Base-by-base conservation (phyloP, 345 rosid genomes). In the Microthlaspi erraticum region DNA sequence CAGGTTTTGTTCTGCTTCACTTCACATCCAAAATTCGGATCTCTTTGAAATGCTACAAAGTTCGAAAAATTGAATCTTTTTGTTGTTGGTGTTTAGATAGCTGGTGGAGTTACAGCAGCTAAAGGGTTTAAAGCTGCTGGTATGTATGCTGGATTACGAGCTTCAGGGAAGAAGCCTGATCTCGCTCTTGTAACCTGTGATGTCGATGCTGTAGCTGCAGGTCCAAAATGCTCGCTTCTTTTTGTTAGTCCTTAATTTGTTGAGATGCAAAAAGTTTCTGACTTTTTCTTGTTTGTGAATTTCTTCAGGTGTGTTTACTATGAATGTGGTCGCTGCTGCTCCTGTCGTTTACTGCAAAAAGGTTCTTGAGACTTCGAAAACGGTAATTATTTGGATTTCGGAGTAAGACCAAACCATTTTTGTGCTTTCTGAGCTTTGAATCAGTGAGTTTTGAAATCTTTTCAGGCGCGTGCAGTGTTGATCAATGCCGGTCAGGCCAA, bases 401-500 rank as follows among this genome's bases (percentile, higher is more conserved):
- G 20, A 29, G 3, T 16, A 29, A 6, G 16, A 38, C 11, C 43
- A 23, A 38, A 1, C 0, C 19, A 23, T 51, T 26, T 57, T 57
- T 71, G 58, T 65, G 20, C 3, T 42, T 50, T 50, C 16, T 48
- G 60, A 48, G 45, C 36, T 52, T 7, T 71, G 44, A 29, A 18
- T 38, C 5, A 6, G 37, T 46, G 52, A 70, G 29, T 46, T 43
- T 5, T 48, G 50, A 10, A 34, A 50, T 41, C 50, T 71, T 71
- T 23, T 73, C 86, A 94, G 99, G 95, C 92, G 29, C 96, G 95
- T 58, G 97, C 95, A 8, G 95, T 94, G 67, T 75, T 94, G 74
- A 83, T 94, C 81, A 91, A 94, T 76, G 99, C 97, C 17, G 99
- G 99, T 64, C 99, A 94, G 68, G 99, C 99, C 60, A 94, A 94